Base-by-base conservation (phyloP, 2,329 filamentous ascomycete species). In the Sarocladium oryzae region DNA sequence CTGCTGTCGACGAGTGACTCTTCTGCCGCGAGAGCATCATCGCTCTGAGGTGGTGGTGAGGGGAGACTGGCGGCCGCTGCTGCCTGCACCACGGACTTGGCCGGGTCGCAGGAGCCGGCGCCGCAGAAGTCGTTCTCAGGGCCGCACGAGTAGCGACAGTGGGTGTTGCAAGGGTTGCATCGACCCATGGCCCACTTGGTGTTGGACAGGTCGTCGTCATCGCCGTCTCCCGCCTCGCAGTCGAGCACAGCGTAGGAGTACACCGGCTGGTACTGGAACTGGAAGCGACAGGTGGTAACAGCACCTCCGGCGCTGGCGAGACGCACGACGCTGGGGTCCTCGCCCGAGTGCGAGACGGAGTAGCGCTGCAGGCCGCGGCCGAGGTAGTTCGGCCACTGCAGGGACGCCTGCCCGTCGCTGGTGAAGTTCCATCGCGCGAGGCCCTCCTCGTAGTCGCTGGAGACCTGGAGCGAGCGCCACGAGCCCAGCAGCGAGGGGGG, bases 401-500 rank as follows among this genome's bases (percentile, higher is more conserved):
- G 15, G 21, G 50, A 49, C 13, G 52, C 52, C 50, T 52, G 52
- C 20, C 52, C 52, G 23, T 52, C 40, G 40, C 50, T 18, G 26
- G 40, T 54, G 52, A 54, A 52, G 50, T 49, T 43, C 52, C 52
- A 54, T 52, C 20, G 37, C 32, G 52, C 52, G 21, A 54, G 52
- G 50, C 52, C 52, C 11, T 48, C 21, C 52, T 54, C 10, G 30
- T 54, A 49, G 52, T 52, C 18, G 40, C 41, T 54, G 4, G 52
- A 54, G 38, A 54, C 52, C 50, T 54, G 37, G 33, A 54, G 52
- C 20, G 52, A 40, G 50, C 52, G 52, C 52, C 52, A 54, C 18
- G 33, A 38, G 36, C 36, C 36, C 18, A 38, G 36, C 15, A 38
- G n/a, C 15, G 8, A 7, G n/a, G 36, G 18, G 8, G 36, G 36